Base-by-base conservation (phyloP, 2,329 filamentous ascomycete species). In the Xylariales sp. region DNA sequence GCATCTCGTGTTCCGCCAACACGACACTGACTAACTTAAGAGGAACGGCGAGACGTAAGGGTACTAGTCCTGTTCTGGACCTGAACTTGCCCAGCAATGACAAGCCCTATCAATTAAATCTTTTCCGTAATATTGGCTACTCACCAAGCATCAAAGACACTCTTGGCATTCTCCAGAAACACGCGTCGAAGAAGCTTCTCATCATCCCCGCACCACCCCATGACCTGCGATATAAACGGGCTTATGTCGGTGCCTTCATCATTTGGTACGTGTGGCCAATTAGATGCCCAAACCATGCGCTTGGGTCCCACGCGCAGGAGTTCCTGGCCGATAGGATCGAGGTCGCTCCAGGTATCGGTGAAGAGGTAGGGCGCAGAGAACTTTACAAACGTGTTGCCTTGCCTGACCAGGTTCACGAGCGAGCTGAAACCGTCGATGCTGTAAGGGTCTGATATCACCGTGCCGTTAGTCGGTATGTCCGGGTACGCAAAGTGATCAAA, bases 211-310 rank as follows among this genome's bases (percentile, higher is more conserved):
- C 74, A 78, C 66, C 74, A 74, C 12, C 69, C 60, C 38, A 81
- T 52, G 33, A 76, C 72, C 37, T 57, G 63, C 41, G 76, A 65
- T 19, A 78, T 65, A 52, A 74, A 81, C 0, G 70, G 70, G 32
- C 54, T 61, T 16, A 80, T 73, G 48, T 82, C 70, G 3, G 78
- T 46, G 3, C 69, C 70, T 16, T 78, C 72, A 42, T 74, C 81
- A 11, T 78, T 63, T 4, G 79, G 83, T n/a, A n/a, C n/a, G 53
- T 82, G 77, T 15, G 78, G 78, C 78, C 78, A 82, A 48, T 82
- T 78, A 0, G 74, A 78, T 2, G 75, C 76, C 53, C 78, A 82
- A 0, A 81, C 67, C 8, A 77, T 60, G 13, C 67, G 60, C 16
- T 41, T 51, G 14, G 65, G 55, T 3, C 62, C 62, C 5, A 65